These are phyloP conservation scores for Candida sakaeoensis DNA, from an alignment of 805 yeast genomes.

Conservation along the genomic window DNA sequence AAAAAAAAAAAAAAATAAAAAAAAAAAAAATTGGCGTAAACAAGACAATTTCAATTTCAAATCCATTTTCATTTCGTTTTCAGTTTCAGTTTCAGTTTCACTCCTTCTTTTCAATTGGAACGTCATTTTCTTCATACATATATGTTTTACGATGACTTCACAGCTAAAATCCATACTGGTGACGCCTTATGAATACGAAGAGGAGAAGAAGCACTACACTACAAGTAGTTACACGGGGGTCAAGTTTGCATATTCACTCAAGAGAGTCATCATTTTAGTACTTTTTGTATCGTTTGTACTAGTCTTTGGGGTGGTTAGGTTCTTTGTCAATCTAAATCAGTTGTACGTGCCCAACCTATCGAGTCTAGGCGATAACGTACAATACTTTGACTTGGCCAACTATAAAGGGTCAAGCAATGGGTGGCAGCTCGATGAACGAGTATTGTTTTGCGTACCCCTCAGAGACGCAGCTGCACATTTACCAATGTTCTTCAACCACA, in stretches of 20 bases:
- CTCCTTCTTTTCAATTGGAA: background rate
- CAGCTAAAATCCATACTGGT: conserved; percentile 15
- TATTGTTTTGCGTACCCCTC: conserved; percentile 81
- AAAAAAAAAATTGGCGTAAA: conserved; percentile 4
- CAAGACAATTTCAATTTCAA: too few relatives aligned
- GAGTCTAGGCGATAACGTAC: conserved; percentile 37
- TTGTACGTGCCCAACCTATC: conserved; percentile 33
- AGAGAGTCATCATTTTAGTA: conserved; percentile 3
- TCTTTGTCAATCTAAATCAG: conserved; percentile 1
- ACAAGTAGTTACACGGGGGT: background rate
- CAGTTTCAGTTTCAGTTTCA: background rate
- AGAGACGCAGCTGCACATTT: conserved; percentile 90
- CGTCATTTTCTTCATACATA: background rate
- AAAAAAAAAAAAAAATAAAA: background rate
- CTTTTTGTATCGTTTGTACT: background rate
- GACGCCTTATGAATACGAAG: conserved; percentile 22
- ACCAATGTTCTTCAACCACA: conserved; percentile 83
- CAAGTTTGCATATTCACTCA: background rate
- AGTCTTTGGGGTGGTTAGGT: background rate
- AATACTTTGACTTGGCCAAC: conserved; percentile 68
- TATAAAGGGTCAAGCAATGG: conserved; percentile 68
- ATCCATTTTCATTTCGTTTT: too few relatives aligned
- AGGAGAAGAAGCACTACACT: conserved; percentile 6
- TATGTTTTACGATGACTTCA: conserved; percentile 4
- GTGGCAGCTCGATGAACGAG: conserved; percentile 75